phyloP scores from a whole-genome alignment of 2,329 filamentous ascomycete species.

The Penicillium thymicola region DNA sequence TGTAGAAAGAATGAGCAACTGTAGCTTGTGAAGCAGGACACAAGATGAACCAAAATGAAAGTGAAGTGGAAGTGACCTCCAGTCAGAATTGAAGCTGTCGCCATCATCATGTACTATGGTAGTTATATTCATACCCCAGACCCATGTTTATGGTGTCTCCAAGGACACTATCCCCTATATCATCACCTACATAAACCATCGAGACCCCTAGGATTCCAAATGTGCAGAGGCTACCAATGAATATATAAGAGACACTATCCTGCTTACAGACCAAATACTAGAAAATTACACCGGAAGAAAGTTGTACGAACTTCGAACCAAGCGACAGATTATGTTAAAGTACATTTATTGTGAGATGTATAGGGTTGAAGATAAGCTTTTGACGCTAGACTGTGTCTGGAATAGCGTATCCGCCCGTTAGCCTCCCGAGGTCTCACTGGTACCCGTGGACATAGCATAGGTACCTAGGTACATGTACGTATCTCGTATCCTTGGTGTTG shows the following conservation, averaged over 20 bases:
- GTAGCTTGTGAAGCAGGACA: neutral
- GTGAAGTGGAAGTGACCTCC: neutral
- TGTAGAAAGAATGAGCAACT: neutral
- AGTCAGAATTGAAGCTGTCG: neutral
- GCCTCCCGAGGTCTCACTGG: neutral
- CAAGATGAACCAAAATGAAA: neutral
- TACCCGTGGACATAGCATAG: no score
- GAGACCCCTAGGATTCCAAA: neutral
- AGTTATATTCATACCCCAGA: neutral
- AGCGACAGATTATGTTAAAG: neutral
- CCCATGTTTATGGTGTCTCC: neutral
- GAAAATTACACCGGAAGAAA: neutral
- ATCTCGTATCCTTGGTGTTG: neutral
- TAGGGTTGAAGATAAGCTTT: neutral
- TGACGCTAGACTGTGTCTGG: neutral
- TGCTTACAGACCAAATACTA: neutral
- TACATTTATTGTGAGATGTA: neutral
- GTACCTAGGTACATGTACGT: neutral
- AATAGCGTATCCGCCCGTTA: neutral
- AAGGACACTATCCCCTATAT: neutral
- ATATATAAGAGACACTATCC: neutral
- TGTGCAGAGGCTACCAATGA: neutral
- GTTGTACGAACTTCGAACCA: neutral
- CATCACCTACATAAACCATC: neutral
- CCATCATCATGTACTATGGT: neutral